Evolutionary conservation across 805 yeast species (phyloP).

Genomic region (Lipomyces yamanashiensis): DNA sequence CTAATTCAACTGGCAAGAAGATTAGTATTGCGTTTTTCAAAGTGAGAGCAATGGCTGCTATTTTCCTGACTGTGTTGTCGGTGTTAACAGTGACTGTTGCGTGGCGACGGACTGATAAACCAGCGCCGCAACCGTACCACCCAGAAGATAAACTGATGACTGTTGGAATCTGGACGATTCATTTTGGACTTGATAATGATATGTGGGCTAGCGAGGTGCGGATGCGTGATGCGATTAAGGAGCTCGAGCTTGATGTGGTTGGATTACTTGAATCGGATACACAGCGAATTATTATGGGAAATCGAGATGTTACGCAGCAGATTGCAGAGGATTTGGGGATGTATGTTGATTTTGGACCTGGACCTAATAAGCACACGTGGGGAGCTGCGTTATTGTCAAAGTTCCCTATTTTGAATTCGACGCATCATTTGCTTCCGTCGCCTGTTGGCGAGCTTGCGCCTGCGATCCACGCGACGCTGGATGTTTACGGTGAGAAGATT

Average conservation of each 20-base stretch:
- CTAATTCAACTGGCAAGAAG: conserved; percentile 24
- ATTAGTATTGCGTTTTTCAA: conserved; percentile 21
- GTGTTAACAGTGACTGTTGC: conserved; percentile 58
- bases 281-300: conserved; percentile 91
- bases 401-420: conserved; percentile 88
- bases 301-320: conserved; percentile 89
- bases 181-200: conserved; percentile 94
- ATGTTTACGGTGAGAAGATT: conserved; percentile 81
- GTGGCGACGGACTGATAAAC: conserved; percentile 60
- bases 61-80: conserved; percentile 48
- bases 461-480: conserved; percentile 94
- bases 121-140: conserved; percentile 68
- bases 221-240: conserved; percentile 80
- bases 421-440: conserved; percentile 90
- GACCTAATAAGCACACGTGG: conserved; percentile 98
- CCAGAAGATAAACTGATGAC: conserved; percentile 74
- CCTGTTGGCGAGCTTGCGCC: conserved; percentile 99
- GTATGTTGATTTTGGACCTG: conserved; percentile 97
- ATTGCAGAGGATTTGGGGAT: conserved; percentile 90
- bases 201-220: conserved; percentile 97
- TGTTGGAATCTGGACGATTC: conserved; percentile 98
- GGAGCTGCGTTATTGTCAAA: conserved; percentile 91
- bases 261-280: conserved; percentile 89
- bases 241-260: conserved; percentile 86
- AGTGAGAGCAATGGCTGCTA: conserved; percentile 28